Conservation (phyloP, 2,329 filamentous ascomycete genomes). For the Microcera coccophila region DNA sequence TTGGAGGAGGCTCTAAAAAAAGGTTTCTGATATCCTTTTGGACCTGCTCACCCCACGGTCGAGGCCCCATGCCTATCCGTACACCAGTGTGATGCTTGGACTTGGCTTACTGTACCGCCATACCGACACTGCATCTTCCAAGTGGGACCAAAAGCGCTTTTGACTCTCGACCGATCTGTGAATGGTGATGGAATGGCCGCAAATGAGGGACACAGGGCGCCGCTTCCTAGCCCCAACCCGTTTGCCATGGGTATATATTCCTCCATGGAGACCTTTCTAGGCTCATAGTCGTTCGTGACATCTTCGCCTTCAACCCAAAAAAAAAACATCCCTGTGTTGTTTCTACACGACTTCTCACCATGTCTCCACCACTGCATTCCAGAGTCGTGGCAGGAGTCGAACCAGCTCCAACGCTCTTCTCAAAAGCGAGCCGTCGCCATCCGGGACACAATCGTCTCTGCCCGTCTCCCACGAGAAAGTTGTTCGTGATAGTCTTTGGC, state of each 20-base stretch:
- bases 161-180: not conserved
- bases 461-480: slow-evolving; percentile 26
- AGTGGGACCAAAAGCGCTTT: not conserved
- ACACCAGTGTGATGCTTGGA: not conserved
- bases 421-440: slow-evolving; percentile 1
- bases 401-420: not conserved
- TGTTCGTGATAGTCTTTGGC: slow-evolving; percentile 41
- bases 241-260: not conserved
- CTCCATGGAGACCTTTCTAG: not conserved
- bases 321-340: no score
- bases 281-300: not conserved
- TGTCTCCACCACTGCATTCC: not conserved
- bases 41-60: not conserved
- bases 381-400: not conserved
- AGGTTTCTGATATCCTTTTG: not conserved
- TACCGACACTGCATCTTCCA: not conserved
- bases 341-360: not conserved
- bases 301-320: not conserved
- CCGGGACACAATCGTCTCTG: slow-evolving; percentile 1
- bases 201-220: not conserved
- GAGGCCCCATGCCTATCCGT: not conserved
- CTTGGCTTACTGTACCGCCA: not conserved
- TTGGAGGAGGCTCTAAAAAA: not conserved
- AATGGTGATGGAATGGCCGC: slow-evolving; percentile 9
- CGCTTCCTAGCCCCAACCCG: no score